Conservation (phyloP, 2,329 filamentous ascomycete genomes). For the Ambrosiella cleistominuta region DNA sequence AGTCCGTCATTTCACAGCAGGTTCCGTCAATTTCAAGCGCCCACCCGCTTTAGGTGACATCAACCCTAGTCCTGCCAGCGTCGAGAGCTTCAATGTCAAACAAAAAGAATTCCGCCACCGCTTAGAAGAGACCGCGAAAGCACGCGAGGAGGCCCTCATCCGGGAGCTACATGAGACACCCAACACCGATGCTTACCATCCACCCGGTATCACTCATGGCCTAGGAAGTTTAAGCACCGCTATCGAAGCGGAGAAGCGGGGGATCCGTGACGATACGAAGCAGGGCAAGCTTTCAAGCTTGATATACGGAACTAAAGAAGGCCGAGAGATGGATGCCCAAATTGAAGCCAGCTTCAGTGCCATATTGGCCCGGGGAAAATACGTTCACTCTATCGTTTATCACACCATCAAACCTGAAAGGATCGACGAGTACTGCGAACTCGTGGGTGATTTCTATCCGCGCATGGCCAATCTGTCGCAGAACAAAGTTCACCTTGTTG, state of each 20-base stretch:
- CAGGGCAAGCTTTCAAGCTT: slow-evolving; percentile 62
- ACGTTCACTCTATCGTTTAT: slow-evolving; percentile 93
- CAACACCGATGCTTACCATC: slow-evolving; percentile 5
- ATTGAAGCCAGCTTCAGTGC: slow-evolving; percentile 94
- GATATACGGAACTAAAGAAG: slow-evolving; percentile 94
- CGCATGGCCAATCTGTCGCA: slow-evolving; percentile 66
- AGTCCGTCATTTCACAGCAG: slow-evolving; percentile 21
- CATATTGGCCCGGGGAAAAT: slow-evolving; percentile 87
- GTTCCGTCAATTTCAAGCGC: slow-evolving; percentile 20
- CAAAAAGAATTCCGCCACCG: slow-evolving; percentile 78
- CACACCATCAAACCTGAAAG: slow-evolving; percentile 92
- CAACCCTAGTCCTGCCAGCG: slow-evolving; percentile 43
- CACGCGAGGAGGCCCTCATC: slow-evolving; percentile 22
- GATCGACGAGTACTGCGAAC: slow-evolving; percentile 81
- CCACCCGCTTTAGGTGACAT: slow-evolving; percentile 78
- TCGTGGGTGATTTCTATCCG: slow-evolving; percentile 86
- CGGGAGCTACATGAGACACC: slow-evolving; percentile 5
- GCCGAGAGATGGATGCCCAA: slow-evolving; percentile 81
- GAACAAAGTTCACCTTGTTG: slow-evolving; percentile 90
- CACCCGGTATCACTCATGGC: slow-evolving; percentile 22
- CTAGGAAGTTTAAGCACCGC: slow-evolving; percentile 44
- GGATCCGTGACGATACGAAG: slow-evolving; percentile 39
- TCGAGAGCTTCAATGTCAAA: slow-evolving; percentile 60
- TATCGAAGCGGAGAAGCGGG: slow-evolving; percentile 23
- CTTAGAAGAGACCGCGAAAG: slow-evolving; percentile 58